phyloP scores from a whole-genome alignment of 495 filamentous ascomycete genomes.

The Hypoxylon rickii region DNA sequence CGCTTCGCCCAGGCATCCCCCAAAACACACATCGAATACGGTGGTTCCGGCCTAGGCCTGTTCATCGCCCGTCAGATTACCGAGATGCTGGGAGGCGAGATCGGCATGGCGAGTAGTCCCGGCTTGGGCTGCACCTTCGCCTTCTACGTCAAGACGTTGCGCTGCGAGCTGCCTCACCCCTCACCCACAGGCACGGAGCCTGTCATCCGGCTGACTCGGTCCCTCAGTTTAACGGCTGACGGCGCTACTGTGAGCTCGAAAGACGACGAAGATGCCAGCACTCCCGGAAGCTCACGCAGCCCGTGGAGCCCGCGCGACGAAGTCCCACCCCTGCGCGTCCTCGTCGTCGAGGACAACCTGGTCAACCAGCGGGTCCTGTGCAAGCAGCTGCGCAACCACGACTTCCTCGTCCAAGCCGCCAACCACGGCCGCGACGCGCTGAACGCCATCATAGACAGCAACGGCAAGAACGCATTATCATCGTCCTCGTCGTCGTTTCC shows the following conservation, averaged over 20 bases:
- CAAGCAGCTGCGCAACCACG: constrained; percentile 64
- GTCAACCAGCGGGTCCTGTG: constrained; percentile 74
- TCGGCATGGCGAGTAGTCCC: constrained; percentile 69
- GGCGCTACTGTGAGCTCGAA: constrained; percentile 10
- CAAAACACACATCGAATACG: constrained; percentile 74
- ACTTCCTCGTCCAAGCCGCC: constrained; percentile 68
- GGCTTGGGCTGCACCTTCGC: constrained; percentile 77
- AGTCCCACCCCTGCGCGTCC: constrained; percentile 43
- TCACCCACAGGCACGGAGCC: background rate
- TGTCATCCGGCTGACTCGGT: constrained; percentile 16
- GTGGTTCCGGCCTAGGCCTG: constrained; percentile 76
- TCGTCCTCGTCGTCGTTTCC: no score
- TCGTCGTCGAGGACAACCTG: constrained; percentile 78
- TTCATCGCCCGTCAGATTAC: constrained; percentile 76
- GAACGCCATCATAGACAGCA: constrained; percentile 47
- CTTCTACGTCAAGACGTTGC: constrained; percentile 69
- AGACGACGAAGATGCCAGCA: constrained; percentile 4
- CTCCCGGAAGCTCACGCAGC: background rate
- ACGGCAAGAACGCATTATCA: constrained; percentile 10
- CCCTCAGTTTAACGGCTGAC: constrained; percentile 35
- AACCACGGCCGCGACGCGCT: constrained; percentile 80
- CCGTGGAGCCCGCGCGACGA: constrained; percentile 1
- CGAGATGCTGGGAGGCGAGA: constrained; percentile 76
- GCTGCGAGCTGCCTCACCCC: background rate
- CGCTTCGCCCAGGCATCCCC: constrained; percentile 78